Base-by-base conservation (phyloP, 2,329 filamentous ascomycete species). In the Ophiostoma angusticollis region DNA sequence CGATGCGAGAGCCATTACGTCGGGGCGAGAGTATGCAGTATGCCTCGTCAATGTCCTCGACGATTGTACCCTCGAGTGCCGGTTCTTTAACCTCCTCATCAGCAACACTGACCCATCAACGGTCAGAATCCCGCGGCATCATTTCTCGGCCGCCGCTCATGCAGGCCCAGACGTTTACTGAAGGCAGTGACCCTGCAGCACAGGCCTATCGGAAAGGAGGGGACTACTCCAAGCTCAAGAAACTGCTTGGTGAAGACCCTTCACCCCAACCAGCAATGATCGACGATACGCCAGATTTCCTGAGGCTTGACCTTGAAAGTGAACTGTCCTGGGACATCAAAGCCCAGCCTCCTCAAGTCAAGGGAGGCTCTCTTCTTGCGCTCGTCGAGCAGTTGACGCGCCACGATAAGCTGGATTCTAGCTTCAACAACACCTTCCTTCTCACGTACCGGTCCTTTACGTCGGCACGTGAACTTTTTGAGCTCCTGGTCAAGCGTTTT, bases 391-490 rank as follows among this genome's bases (percentile, higher is more conserved):
- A 96, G 54, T 70, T 98, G 31, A 98, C 91, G 13, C 77, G 91
- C 35, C 91, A 98, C 54, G 91, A 98, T 61, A 91, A 93, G 54
- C 72, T 94, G 12, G 91, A 96, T 54, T 85, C 87, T 3, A 89
- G 74, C 46, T 96, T 96, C 63, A 96, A 96, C 64, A 93, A 89
- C 52, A 98, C 91, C 1, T 98, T 98, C 68, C 75, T 98, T 13
- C 73, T 98, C 27, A 98, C 91, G 1, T 98, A 98, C 58, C 75
- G 84, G 45, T 98, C 91, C 0, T 98, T 98, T 54, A 96, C 91
- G 0, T 78, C 79, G 3, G 91, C 89, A 0, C 70, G 80, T 6
- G 91, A 96, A 58, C 68, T 98, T 0, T 96, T 96, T 53, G 86
- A 95, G 58, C 72, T 94, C 55, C 67, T 98, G 7, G 86, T 95